Conservation (phyloP, 805 yeast species). For the Myxozyma kluyveri region DNA sequence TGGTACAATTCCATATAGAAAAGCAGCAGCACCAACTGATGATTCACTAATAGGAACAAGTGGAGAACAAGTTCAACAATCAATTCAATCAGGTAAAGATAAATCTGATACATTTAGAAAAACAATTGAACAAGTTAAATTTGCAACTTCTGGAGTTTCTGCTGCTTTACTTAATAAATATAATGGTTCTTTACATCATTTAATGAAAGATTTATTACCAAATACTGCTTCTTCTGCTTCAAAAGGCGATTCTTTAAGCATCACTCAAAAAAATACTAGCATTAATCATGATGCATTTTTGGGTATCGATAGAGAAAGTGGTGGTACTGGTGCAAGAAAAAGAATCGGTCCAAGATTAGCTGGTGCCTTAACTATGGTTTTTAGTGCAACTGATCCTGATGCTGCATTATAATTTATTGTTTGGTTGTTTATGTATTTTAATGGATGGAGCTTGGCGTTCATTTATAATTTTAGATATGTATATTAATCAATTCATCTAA, state of each 20-base stretch:
- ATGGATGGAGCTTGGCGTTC: too few relatives aligned
- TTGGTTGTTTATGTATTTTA: too few relatives aligned
- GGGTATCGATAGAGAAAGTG: background rate
- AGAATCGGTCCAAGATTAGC: slow-evolving; percentile 19
- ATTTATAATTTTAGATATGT: too few relatives aligned
- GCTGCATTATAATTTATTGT: too few relatives aligned
- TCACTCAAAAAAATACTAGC: too few relatives aligned
- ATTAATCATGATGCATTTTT: too few relatives aligned
- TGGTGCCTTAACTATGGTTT: slow-evolving; percentile 9
- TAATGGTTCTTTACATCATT: slow-evolving; percentile 4
- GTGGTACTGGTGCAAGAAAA: slow-evolving; percentile 2
- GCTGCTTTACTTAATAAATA: slow-evolving; percentile 10
- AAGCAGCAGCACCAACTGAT: slow-evolving; percentile 6
- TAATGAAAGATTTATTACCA: too few relatives aligned
- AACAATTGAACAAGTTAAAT: slow-evolving; percentile 18
- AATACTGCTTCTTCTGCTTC: too few relatives aligned
- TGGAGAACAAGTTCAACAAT: slow-evolving; percentile 27
- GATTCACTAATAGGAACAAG: background rate
- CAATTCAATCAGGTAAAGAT: slow-evolving; percentile 18
- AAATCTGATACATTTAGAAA: slow-evolving; percentile 12
- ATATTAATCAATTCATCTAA: too few relatives aligned
- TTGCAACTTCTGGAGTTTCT: slow-evolving; percentile 22
- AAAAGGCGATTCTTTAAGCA: too few relatives aligned
- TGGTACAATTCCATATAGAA: slow-evolving; percentile 24
- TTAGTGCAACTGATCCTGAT: slow-evolving; percentile 20